A percentile compares a stretch with the other conserved stretches of the same genome.
phyloP scores from a whole-genome alignment of 164 flowering plant species.

The Vitis rupestris region DNA sequence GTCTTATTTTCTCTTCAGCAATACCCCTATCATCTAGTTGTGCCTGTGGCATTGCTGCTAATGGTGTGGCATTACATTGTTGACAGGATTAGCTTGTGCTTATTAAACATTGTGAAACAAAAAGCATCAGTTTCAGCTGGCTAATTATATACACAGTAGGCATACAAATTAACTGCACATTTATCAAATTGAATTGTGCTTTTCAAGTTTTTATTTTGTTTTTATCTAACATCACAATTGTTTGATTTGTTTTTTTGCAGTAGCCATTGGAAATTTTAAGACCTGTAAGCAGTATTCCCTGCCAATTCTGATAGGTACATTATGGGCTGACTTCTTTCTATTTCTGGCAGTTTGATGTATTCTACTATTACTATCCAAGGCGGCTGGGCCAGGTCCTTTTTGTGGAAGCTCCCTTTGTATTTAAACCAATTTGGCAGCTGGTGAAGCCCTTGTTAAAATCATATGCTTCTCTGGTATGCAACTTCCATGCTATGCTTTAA shows the following conservation, averaged over 20 bases:
- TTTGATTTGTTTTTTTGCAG: background rate
- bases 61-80: no score
- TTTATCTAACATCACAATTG: background rate
- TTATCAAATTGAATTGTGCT: no score
- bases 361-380: slow-evolving; percentile 80
- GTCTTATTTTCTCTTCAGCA: no score
- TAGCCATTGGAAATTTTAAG: background rate
- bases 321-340: background rate
- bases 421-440: slow-evolving; percentile 80
- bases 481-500: background rate
- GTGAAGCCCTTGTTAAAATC: slow-evolving; percentile 73
- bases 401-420: slow-evolving; percentile 85
- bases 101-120: no score
- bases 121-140: no score
- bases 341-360: slow-evolving; percentile 75
- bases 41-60: no score
- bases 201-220: background rate
- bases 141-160: no score
- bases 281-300: background rate
- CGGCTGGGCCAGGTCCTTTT: slow-evolving; percentile 77
- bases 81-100: no score
- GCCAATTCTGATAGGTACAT: background rate
- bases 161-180: no score
- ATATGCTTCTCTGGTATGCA: slow-evolving; percentile 79
- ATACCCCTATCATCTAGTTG: no score